Conservation (phyloP, 2,329 filamentous ascomycete species). For the Ophiostoma sp. region DNA sequence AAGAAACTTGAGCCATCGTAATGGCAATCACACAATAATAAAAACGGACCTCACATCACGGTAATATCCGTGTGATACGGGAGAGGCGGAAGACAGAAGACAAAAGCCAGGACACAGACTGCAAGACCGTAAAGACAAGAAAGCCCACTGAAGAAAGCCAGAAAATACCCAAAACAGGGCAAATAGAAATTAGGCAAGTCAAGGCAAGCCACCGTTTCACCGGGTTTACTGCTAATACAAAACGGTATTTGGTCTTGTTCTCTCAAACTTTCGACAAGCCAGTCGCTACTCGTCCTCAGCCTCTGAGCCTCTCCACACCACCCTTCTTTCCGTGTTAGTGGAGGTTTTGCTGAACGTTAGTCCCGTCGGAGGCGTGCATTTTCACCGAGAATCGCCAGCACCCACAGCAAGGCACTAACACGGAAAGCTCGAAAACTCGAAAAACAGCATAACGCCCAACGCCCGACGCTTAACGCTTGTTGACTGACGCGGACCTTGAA, state of each 20-base stretch:
- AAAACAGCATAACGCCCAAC: neutral
- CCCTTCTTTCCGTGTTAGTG: neutral
- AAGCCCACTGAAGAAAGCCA: neutral
- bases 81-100: neutral
- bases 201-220: conserved; percentile 3
- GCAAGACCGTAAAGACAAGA: neutral
- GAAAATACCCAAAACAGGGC: neutral
- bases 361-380: neutral
- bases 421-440: neutral
- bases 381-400: neutral
- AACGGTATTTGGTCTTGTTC: neutral
- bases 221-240: neutral
- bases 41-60: neutral
- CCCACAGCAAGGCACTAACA: neutral
- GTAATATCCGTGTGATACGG: conserved; percentile 5
- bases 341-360: neutral
- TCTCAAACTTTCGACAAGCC: neutral
- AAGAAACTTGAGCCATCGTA: neutral
- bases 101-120: neutral
- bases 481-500: neutral
- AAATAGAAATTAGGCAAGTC: neutral
- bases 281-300: neutral
- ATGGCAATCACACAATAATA: neutral
- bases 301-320: conserved; percentile 3
- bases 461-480: neutral